A percentile compares a stretch with the other conserved stretches of the same genome.
These are phyloP conservation scores for Silene latifolia DNA, from an alignment of 148 eudicot genomes.

Conservation along the genomic window DNA sequence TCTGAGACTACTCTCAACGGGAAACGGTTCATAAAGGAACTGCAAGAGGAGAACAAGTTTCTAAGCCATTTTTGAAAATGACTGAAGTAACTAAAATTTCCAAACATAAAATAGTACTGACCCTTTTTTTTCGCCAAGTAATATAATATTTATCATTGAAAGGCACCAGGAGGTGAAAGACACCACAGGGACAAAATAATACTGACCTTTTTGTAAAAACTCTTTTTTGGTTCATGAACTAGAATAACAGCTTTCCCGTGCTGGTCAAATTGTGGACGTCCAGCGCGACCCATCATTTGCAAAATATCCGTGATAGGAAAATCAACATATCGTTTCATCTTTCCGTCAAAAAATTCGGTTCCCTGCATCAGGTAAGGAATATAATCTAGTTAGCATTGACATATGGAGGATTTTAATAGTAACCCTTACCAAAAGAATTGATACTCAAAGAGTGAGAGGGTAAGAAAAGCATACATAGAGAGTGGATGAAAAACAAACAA, in stretches of 20 bases:
- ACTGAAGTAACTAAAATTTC: background rate
- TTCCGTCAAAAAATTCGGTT: slow-evolving; percentile 89
- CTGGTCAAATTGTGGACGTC: slow-evolving; percentile 94
- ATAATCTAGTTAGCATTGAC: slow-evolving; percentile 5
- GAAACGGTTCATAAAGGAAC: slow-evolving; percentile 98
- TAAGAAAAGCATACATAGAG: background rate
- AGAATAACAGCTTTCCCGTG: slow-evolving; percentile 98
- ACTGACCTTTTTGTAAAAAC: slow-evolving; percentile 88
- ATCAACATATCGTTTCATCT: slow-evolving; percentile 87
- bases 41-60: slow-evolving; percentile 33
- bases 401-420: background rate
- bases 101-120: slow-evolving; percentile 11
- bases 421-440: background rate
- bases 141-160: too few species aligned
- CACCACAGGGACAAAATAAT: background rate
- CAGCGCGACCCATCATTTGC: slow-evolving; percentile 99
- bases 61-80: background rate
- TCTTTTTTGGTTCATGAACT: slow-evolving; percentile 97
- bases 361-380: slow-evolving; percentile 51
- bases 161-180: too few species aligned
- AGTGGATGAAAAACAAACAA: background rate
- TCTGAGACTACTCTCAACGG: slow-evolving; percentile 97
- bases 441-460: background rate
- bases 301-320: slow-evolving; percentile 95
- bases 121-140: slow-evolving; percentile 52